Evolutionary conservation across 2,329 filamentous ascomycete species (phyloP), one percentile per base, ranked within the genome.

Genomic region (Fusarium sp.): DNA sequence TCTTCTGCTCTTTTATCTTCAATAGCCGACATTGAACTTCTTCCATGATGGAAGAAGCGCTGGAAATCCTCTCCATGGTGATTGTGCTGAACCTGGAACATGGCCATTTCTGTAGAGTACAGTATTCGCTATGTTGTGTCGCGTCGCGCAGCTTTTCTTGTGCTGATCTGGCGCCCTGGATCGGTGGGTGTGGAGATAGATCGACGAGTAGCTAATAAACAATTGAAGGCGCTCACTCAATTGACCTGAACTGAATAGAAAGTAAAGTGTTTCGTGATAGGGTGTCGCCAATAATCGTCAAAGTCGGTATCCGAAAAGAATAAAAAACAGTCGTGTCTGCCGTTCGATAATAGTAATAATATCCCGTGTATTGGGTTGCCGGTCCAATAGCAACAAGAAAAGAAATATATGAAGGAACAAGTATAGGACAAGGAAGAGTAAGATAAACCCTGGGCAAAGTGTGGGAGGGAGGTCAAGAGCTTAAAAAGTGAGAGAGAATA

Each of bases 61-160:
- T 67, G 74, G 44, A 75, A 75, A 31, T 75, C 73, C 18, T 70
- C 56, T 51, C 70, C 70, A 64, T 75, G 70, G 51, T 75, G 74
- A 41, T 73, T 65, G 44, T 75, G 74, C 45, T 58, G 66, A 43
- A 75, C 73, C 45, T 74, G 70, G 62, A 75, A 75, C 73, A 75
- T 75, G 63, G 39, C 41, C 52, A 55, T 55, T 25, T n/a, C 19
- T 39, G n/a, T n/a, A 23, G n/a, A 16, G 18, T 49, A 23, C 46
- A 19, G 21, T 51, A 37, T 9, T 37, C 9, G 34, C 34, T 37
- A 51, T 51, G 31, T 25, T 37, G 48, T 51, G 31, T 64, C 63
- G 34, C 28, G 39, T 44, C 19, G 39, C 41, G n/a, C 23, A 67
- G 48, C 18, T 39, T 50, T 37, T 49, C 19, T 30, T 49, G 26